Conservation (phyloP, 2,329 filamentous ascomycete genomes). For the Aureobasidium uvarum region DNA sequence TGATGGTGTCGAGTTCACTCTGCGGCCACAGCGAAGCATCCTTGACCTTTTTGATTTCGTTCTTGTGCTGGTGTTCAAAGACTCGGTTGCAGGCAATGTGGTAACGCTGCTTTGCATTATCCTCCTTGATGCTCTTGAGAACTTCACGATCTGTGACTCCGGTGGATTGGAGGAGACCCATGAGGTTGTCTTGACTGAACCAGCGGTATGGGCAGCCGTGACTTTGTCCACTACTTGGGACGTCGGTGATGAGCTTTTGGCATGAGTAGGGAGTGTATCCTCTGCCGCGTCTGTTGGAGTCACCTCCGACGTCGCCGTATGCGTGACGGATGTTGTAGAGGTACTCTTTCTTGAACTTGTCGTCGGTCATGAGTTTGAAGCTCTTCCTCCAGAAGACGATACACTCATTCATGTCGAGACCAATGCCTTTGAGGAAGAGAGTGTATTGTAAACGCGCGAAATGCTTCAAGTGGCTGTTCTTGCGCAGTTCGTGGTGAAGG, state of each 20-base stretch:
- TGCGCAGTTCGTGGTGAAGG: constrained; percentile 78
- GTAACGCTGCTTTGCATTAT: constrained; percentile 82
- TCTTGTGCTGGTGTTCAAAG: constrained; percentile 82
- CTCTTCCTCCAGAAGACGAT: constrained; percentile 85
- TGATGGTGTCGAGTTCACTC: constrained; percentile 85
- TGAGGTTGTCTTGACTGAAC: constrained; percentile 84
- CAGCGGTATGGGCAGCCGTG: constrained; percentile 98
- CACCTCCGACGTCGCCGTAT: constrained; percentile 94
- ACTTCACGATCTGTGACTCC: constrained; percentile 77
- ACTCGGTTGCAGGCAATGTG: constrained; percentile 97
- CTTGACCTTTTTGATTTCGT: constrained; percentile 52
- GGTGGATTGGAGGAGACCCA: constrained; percentile 69
- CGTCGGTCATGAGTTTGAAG: constrained; percentile 82
- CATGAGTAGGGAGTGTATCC: constrained; percentile 92
- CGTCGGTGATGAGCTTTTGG: constrained; percentile 90
- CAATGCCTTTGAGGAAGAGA: constrained; percentile 94
- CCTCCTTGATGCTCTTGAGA: constrained; percentile 77
- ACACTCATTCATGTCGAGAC: constrained; percentile 85
- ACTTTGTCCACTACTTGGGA: constrained; percentile 78
- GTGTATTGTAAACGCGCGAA: constrained; percentile 91
- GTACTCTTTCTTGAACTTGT: constrained; percentile 93
- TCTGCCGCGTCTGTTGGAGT: constrained; percentile 78
- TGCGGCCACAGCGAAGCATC: constrained; percentile 51
- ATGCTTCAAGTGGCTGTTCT: constrained; percentile 90
- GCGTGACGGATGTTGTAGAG: constrained; percentile 93